Base-by-base conservation (phyloP, 257 asterid genomes). In the Solanum gracilifrons region DNA sequence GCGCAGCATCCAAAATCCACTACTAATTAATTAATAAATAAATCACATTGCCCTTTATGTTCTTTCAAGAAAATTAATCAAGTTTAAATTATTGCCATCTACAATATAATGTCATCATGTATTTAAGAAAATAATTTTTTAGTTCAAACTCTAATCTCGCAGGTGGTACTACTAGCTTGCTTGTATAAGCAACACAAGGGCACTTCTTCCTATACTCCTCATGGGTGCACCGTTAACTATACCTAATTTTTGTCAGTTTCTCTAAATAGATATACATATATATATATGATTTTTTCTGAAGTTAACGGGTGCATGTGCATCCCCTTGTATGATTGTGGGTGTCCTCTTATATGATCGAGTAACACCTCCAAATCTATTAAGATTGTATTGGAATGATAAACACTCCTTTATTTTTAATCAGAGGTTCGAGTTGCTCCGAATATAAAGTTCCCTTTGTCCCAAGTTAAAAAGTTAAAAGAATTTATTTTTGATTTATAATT, bases 351-450 rank as follows among this genome's bases (percentile, higher is more conserved):
- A 18, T 55, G 64, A 55, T 7, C 0, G 25, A 55, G 64, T 55
- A 55, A 20, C 25, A 55, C 25, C 3, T 20, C 5, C 64, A 55
- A 18, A 55, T 55, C 64, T 18, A 55, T 55, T 20, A 18, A 3
- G 0, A 20, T 55, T 18, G 11, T 55, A 3, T 18, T 18, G 5
- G 5, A 3, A 0, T 58, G 5, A 58, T 20, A 58, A 0, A 0
- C 2, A 58, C 12, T 7, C 11, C 0, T 20, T 58, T 1, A 6
- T 58, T 58, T 0, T 58, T 7, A 58, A 58, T 20, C 11, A 20
- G 4, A 21, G 0, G 0, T 58, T 20, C 5, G 1, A 20, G 1
- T 3, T 20, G 5, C 12, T 20, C 10, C 0, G 1, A 7, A 3
- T 58, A 58, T 20, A 7, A 51, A 16, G 2, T 58, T 18, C 0